Conservation (phyloP, 2,329 filamentous ascomycete species). For the Drechmeria coniospora region DNA sequence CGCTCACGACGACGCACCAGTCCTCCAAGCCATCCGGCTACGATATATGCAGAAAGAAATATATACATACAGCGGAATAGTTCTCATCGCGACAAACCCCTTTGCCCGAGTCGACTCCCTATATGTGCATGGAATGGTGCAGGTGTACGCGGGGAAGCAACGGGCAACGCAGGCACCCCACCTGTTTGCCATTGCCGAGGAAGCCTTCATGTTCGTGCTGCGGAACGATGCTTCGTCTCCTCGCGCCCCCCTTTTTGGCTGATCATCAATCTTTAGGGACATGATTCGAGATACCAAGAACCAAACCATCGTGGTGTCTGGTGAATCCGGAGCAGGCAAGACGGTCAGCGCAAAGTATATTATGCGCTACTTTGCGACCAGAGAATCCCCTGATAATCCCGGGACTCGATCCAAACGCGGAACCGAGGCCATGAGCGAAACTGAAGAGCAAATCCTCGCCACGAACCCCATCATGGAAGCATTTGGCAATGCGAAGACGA, state of each 20-base stretch:
- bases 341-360: constrained; percentile 99
- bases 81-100: constrained; percentile 94
- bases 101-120: constrained; percentile 95
- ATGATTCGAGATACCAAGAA: constrained; percentile 94
- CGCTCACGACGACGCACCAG: constrained; percentile 30
- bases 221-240: neutral
- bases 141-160: constrained; percentile 95
- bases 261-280: constrained; percentile 45
- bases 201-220: constrained; percentile 75
- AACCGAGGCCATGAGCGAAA: constrained; percentile 79
- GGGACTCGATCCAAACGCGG: constrained; percentile 62
- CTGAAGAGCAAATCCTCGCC: constrained; percentile 93
- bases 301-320: constrained; percentile 97
- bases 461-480: constrained; percentile 99
- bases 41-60: constrained; percentile 98
- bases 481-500: constrained; percentile 99
- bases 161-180: constrained; percentile 93
- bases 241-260: constrained; percentile 12
- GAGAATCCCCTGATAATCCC: constrained; percentile 82
- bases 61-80: constrained; percentile 98
- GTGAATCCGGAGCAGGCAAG: constrained; percentile 96
- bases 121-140: constrained; percentile 99
- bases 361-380: constrained; percentile 97
- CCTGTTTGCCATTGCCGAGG: constrained; percentile 96
- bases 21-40: constrained; percentile 91